Evolutionary conservation across 495 filamentous ascomycete species (phyloP).

Genomic region (Penicillium crystallinum): DNA sequence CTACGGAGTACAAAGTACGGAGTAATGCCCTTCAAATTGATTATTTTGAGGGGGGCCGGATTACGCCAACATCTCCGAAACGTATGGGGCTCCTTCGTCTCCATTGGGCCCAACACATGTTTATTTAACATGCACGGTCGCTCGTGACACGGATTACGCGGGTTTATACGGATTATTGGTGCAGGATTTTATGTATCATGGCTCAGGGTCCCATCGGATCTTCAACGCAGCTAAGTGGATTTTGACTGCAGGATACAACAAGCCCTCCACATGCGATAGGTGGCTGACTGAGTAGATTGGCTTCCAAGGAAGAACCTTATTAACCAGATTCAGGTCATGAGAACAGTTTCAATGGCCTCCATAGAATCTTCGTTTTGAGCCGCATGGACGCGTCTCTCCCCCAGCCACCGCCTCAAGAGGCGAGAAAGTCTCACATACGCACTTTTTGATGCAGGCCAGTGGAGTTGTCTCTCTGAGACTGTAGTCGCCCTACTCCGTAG

Average conservation of each 20-base stretch:
- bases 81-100: neutral
- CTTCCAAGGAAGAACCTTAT: neutral
- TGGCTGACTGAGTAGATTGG: neutral
- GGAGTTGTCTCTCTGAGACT: no score
- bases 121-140: neutral
- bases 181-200: neutral
- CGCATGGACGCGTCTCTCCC: neutral
- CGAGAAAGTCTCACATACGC: neutral
- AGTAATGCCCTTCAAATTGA: neutral
- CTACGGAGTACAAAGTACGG: no score
- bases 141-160: conserved; percentile 3
- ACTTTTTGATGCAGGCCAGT: neutral
- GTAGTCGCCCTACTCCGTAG: no score
- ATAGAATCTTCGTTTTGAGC: neutral
- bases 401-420: neutral
- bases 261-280: neutral
- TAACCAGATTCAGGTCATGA: neutral
- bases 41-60: neutral
- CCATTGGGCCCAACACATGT: neutral
- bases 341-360: no score
- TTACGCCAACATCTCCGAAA: neutral
- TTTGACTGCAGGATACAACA: neutral
- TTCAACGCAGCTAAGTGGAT: neutral
- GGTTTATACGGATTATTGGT: neutral
- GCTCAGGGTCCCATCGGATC: neutral